Evolutionary conservation across 2,329 filamentous ascomycete species (phyloP).

Genomic region (Zymoseptoria ardabiliae): DNA sequence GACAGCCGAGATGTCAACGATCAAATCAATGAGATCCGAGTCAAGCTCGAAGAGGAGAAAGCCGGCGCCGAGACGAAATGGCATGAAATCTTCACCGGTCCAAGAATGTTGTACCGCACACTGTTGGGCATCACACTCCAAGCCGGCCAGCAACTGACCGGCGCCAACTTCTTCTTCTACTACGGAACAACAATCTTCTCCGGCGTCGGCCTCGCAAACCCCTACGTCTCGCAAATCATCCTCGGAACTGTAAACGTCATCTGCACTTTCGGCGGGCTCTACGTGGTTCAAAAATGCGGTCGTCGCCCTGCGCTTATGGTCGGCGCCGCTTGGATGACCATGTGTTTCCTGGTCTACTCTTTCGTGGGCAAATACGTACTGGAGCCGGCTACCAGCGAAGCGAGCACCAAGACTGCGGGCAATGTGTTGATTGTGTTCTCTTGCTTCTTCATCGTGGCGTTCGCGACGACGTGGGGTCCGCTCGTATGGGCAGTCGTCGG

Average conservation of each 20-base stretch:
- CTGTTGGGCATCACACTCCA: constrained; percentile 27
- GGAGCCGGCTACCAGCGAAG: constrained; percentile 8
- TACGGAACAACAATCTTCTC: constrained; percentile 37
- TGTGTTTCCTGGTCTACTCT: constrained; percentile 57
- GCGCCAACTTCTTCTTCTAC: constrained; percentile 34
- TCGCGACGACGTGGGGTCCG: constrained; percentile 31
- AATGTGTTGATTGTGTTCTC: constrained; percentile 32
- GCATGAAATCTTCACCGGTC: constrained; percentile 26
- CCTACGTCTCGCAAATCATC: constrained; percentile 42
- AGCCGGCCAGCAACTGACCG: constrained; percentile 33
- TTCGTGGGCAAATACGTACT: constrained; percentile 27
- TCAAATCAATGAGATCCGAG: constrained; percentile 25
- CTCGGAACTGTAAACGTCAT: constrained; percentile 42
- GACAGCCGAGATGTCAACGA: constrained; percentile 22
- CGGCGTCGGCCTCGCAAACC: constrained; percentile 30
- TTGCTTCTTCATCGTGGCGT: constrained; percentile 31
- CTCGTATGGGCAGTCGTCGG: constrained; percentile 27
- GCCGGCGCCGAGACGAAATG: constrained; percentile 19
- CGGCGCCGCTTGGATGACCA: constrained; percentile 35
- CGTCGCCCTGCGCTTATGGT: constrained; percentile 42
- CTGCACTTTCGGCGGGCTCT: constrained; percentile 42
- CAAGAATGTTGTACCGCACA: constrained; percentile 27
- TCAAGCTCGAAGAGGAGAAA: constrained; percentile 28
- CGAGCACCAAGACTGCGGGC: constrained; percentile 22
- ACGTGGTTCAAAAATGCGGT: constrained; percentile 43